Evolutionary conservation across 805 yeast genomes (phyloP).

Genomic region (Helenozyma rhizophorensis): DNA sequence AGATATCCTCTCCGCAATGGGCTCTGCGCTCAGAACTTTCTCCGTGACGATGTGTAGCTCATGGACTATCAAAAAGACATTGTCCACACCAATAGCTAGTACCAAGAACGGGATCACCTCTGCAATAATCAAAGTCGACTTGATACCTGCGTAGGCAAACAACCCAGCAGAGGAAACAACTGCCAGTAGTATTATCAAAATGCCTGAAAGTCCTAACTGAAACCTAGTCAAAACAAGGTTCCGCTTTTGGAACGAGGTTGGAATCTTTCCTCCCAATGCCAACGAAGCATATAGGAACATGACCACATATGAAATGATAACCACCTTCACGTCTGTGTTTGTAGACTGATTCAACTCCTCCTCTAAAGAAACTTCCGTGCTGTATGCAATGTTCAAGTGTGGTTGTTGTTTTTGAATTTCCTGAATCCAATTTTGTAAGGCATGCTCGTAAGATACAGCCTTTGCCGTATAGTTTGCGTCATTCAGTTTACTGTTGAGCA

Average conservation of each 20-base stretch:
- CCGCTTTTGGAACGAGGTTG: constrained; percentile 27
- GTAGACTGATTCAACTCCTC: constrained; percentile 80
- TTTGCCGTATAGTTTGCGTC: constrained; percentile 34
- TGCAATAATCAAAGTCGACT: constrained; percentile 87
- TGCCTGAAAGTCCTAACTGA: constrained; percentile 79
- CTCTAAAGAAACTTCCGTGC: constrained; percentile 78
- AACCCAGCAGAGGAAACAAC: constrained; percentile 81
- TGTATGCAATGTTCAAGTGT: constrained; percentile 66
- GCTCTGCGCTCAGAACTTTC: constrained; percentile 10
- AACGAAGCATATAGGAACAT: constrained; percentile 89
- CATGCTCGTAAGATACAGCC: constrained; percentile 65
- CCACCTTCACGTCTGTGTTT: constrained; percentile 69
- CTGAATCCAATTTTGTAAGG: constrained; percentile 53
- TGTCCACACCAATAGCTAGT: constrained; percentile 94
- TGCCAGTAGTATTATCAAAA: constrained; percentile 72
- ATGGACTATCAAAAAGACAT: constrained; percentile 80
- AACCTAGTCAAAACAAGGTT: constrained; percentile 54
- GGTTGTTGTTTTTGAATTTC: constrained; percentile 44
- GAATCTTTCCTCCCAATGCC: constrained; percentile 64
- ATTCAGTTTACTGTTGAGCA: constrained; percentile 51
- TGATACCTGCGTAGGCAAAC: constrained; percentile 69
- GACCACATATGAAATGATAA: constrained; percentile 67
- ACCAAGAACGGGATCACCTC: constrained; percentile 94
- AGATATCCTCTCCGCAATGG: constrained; percentile 32
- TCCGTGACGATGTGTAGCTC: constrained; percentile 59